These are phyloP conservation scores for Verbena officinalis DNA, from an alignment of 257 asterid species.

Conservation along the genomic window DNA sequence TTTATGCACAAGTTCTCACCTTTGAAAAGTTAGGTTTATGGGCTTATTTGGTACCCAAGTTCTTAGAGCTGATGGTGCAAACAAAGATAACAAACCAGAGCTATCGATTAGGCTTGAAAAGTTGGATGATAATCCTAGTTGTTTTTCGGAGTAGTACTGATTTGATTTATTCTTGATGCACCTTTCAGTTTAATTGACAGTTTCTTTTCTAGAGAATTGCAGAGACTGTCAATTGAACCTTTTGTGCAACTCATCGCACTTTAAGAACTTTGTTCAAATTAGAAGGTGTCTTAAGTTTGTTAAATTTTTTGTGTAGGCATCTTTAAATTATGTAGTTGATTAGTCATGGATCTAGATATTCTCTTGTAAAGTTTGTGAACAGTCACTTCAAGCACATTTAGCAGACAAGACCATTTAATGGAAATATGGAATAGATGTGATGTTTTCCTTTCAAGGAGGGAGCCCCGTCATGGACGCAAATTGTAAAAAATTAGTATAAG, in stretches of 20 bases:
- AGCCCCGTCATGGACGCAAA: constrained; percentile 4
- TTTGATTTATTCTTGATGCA: constrained; percentile 1
- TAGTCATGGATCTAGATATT: background rate
- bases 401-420: background rate
- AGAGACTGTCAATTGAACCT: background rate
- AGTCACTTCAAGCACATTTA: too few relatives aligned
- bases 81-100: background rate
- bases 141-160: background rate
- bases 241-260: constrained; percentile 11
- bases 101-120: background rate
- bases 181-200: background rate
- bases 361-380: background rate
- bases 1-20: background rate
- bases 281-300: background rate
- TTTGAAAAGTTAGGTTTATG: background rate
- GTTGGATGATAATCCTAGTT: background rate
- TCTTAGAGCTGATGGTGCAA: background rate
- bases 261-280: background rate
- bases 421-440: background rate
- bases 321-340: background rate
- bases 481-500: background rate
- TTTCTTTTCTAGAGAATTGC: background rate
- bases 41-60: constrained; percentile 10
- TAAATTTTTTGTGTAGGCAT: background rate
- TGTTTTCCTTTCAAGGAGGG: too few relatives aligned